These are phyloP conservation scores for Aureobasidium leucospermi DNA, from an alignment of 2,329 filamentous ascomycete genomes.

Conservation along the genomic window DNA sequence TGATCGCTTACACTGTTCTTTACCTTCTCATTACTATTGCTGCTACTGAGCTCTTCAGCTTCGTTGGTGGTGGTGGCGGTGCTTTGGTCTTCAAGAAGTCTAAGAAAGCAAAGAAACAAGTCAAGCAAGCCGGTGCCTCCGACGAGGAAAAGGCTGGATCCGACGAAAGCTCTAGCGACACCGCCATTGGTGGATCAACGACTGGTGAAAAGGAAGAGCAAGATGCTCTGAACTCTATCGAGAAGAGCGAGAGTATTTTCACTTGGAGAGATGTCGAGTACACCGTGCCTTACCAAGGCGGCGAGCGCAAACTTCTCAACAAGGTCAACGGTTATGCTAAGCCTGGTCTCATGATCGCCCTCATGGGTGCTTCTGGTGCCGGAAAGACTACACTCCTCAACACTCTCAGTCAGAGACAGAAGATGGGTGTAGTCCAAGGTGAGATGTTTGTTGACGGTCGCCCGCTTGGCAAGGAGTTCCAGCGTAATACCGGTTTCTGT, in stretches of 20 bases:
- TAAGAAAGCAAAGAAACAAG: slow-evolving; percentile 53
- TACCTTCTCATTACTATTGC: slow-evolving; percentile 67
- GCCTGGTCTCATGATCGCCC: slow-evolving; percentile 69
- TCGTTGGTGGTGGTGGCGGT: slow-evolving; percentile 56
- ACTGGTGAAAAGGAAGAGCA: slow-evolving; percentile 29
- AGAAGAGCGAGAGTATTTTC: slow-evolving; percentile 57
- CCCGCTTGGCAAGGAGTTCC: slow-evolving; percentile 54
- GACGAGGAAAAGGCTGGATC: slow-evolving; percentile 52
- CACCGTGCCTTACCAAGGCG: slow-evolving; percentile 61
- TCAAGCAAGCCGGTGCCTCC: slow-evolving; percentile 36
- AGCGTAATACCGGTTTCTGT: slow-evolving; percentile 63
- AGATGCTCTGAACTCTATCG: slow-evolving; percentile 40
- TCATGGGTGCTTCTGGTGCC: slow-evolving; percentile 75
- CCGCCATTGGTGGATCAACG: slow-evolving; percentile 20
- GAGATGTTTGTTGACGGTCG: slow-evolving; percentile 66
- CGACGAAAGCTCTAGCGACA: slow-evolving; percentile 24
- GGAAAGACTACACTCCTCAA: slow-evolving; percentile 81
- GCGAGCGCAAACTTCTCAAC: slow-evolving; percentile 57
- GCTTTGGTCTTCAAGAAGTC: slow-evolving; percentile 65
- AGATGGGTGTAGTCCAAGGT: slow-evolving; percentile 55
- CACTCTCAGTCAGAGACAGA: slow-evolving; percentile 66
- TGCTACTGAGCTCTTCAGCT: slow-evolving; percentile 61
- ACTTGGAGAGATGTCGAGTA: slow-evolving; percentile 67
- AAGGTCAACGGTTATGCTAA: slow-evolving; percentile 70
- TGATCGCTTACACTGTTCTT: slow-evolving; percentile 67